phyloP scores from a whole-genome alignment of 2,329 filamentous ascomycete genomes.

The Phaeoacremonium minimum region DNA sequence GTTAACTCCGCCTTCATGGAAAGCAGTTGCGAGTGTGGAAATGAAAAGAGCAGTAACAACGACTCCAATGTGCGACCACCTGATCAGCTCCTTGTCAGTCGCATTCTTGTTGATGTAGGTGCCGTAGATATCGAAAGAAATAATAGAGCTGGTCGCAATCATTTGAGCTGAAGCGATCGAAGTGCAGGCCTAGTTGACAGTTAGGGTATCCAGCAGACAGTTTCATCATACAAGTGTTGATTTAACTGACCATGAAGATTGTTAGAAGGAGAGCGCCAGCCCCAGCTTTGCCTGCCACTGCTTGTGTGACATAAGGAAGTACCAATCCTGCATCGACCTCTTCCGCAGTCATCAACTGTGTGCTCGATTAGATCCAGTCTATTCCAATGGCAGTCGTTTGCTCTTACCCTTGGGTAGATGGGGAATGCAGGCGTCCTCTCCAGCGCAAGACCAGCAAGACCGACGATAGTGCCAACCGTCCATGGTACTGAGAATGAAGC shows the following conservation, averaged over 20 bases:
- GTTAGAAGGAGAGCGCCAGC: slow-evolving; percentile 64
- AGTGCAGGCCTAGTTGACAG: too few relatives aligned
- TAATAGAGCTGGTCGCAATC: slow-evolving; percentile 48
- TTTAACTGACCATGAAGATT: slow-evolving; percentile 77
- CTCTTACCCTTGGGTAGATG: slow-evolving; percentile 43
- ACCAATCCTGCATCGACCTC: slow-evolving; percentile 67
- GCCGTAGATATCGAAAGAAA: slow-evolving; percentile 49
- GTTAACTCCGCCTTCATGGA: slow-evolving; percentile 50
- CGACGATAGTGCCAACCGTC: slow-evolving; percentile 46
- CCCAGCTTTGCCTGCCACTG: slow-evolving; percentile 65
- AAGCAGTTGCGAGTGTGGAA: slow-evolving; percentile 43
- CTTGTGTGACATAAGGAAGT: slow-evolving; percentile 65
- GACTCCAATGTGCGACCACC: slow-evolving; percentile 47
- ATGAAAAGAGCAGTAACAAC: slow-evolving; percentile 47
- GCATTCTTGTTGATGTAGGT: slow-evolving; percentile 42
- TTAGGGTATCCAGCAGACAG: too few relatives aligned
- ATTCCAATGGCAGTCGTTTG: too few relatives aligned
- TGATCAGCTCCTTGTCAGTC: slow-evolving; percentile 42
- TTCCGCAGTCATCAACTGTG: slow-evolving; percentile 25
- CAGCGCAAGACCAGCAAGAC: slow-evolving; percentile 39
- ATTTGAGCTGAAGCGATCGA: slow-evolving; percentile 47
- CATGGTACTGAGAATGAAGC: slow-evolving; percentile 51
- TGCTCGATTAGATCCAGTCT: too few relatives aligned
- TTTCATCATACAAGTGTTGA: too few relatives aligned
- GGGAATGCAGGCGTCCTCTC: slow-evolving; percentile 46